Base-by-base conservation (phyloP, 179 eudicot genomes). In the Gypsophila paniculata region DNA sequence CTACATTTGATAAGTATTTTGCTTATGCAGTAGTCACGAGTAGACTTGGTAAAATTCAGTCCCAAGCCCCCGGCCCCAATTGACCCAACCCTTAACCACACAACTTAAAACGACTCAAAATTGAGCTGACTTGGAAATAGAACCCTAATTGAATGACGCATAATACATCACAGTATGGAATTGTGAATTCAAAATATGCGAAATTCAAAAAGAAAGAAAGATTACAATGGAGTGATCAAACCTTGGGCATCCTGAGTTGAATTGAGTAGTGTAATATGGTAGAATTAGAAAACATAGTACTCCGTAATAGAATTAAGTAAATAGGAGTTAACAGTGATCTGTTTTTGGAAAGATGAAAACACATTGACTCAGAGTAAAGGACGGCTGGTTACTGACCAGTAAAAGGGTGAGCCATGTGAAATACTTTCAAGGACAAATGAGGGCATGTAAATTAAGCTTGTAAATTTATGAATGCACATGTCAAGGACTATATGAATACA, bases 341-440 rank as follows among this genome's bases (percentile, higher is more conserved):
- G 72, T 76, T 80, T 80, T 80, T 80, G 83, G 55, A 76, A 80
- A 73, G 83, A 80, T 80, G 74, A 77, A 80, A 76, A 52, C 80
- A 64, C 78, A 76, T 80, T 76, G 80, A 80, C 79, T 79, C 77
- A 79, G 75, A 52, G 80, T 71, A 64, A 76, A 77, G 83, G 75
- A 76, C 81, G 74, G 79, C 74, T 74, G 84, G 71, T 77, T 61
- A 72, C 76, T 75, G 76, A 78, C 51, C 65, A 73, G 81, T 77
- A 75, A 72, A 77, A 78, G 74, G 71, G 67, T 62, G 60, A 78
- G 70, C 65, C 86, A 83, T 74, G 84, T 83, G 84, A 81, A 77
- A 78, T 81, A 72, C 65, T 83, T 76, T 72, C 53, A 78, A 76
- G 80, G 79, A 77, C 82, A 66, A 78, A 62, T 70, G 64, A 75